phyloP scores from a whole-genome alignment of 1,284 basidiomycete species.

The Pseudozyma sp. region DNA sequence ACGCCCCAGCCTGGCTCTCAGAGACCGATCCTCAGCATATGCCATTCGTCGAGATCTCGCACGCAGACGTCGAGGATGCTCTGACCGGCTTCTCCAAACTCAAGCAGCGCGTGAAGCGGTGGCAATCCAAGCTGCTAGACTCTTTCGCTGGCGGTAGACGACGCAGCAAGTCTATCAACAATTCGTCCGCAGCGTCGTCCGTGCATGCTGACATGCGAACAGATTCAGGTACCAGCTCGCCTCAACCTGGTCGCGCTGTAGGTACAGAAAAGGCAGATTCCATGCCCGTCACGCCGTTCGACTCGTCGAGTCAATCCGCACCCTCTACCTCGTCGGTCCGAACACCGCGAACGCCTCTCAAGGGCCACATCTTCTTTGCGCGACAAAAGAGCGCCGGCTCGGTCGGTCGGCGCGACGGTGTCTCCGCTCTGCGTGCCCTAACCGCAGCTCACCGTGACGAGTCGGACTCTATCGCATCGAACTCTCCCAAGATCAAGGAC shows the following conservation, averaged over 20 bases:
- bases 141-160: constrained; percentile 39
- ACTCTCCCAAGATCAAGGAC: constrained; percentile 12
- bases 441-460: constrained; percentile 26
- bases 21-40: constrained; percentile 77
- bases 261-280: constrained; percentile 16
- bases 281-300: constrained; percentile 24
- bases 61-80: constrained; percentile 83
- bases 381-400: constrained; percentile 40
- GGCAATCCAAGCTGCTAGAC: constrained; percentile 56
- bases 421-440: constrained; percentile 22
- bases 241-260: constrained; percentile 10
- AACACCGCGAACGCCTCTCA: constrained; percentile 40
- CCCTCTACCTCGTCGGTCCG: constrained; percentile 24
- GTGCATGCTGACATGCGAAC: constrained; percentile 21
- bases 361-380: constrained; percentile 42
- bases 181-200: constrained; percentile 34
- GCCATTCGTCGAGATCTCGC: constrained; percentile 77
- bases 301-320: constrained; percentile 32
- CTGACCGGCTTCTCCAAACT: constrained; percentile 63
- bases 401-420: constrained; percentile 36
- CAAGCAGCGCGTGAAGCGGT: constrained; percentile 60
- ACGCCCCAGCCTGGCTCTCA: constrained; percentile 81
- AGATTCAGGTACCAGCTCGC: constrained; percentile 30
- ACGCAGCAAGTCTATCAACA: constrained; percentile 36
- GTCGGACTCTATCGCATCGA: constrained; percentile 6